Evolutionary conservation across 768 basidiomycete species (phyloP).

Genomic region (Boletus subcaerulescens): DNA sequence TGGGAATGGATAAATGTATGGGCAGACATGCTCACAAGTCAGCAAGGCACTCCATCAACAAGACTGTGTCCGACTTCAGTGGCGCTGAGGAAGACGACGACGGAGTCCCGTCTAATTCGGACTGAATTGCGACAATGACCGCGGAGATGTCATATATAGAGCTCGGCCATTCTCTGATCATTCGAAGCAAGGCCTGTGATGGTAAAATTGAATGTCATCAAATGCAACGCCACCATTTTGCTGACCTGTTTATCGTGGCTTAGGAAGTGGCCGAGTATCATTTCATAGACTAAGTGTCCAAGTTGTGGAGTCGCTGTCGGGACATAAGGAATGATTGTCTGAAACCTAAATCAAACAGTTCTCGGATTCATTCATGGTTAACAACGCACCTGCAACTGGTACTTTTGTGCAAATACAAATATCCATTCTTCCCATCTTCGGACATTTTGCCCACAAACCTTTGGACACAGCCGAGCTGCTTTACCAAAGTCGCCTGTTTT

Average conservation of each 20-base stretch:
- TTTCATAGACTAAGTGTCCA: conserved; percentile 85
- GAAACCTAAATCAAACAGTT: not conserved
- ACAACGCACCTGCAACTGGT: conserved; percentile 66
- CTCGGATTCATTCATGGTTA: not conserved
- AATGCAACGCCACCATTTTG: not conserved
- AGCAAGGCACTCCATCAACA: conserved; percentile 92
- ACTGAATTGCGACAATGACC: conserved; percentile 85
- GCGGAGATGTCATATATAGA: conserved; percentile 87
- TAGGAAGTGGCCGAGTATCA: conserved; percentile 88
- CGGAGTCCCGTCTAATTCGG: conserved; percentile 66
- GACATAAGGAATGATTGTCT: conserved; percentile 88
- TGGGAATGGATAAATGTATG: not conserved
- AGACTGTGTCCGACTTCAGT: conserved; percentile 44
- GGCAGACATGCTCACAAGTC: conserved; percentile 60
- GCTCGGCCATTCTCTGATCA: conserved; percentile 85
- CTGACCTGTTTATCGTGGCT: conserved; percentile 70
- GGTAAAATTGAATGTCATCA: not conserved
- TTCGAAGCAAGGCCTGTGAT: conserved; percentile 65
- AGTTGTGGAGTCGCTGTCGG: conserved; percentile 82
- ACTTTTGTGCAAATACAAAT: conserved; percentile 81
- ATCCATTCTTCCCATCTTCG: conserved; percentile 97
- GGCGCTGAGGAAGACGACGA: conserved; percentile 45
- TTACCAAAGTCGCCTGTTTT: conserved; percentile 59
- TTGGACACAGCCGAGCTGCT: conserved; percentile 80
- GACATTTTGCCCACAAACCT: conserved; percentile 76